phyloP scores from a whole-genome alignment of 2,329 filamentous ascomycete genomes.

The Aspergillus sp. region DNA sequence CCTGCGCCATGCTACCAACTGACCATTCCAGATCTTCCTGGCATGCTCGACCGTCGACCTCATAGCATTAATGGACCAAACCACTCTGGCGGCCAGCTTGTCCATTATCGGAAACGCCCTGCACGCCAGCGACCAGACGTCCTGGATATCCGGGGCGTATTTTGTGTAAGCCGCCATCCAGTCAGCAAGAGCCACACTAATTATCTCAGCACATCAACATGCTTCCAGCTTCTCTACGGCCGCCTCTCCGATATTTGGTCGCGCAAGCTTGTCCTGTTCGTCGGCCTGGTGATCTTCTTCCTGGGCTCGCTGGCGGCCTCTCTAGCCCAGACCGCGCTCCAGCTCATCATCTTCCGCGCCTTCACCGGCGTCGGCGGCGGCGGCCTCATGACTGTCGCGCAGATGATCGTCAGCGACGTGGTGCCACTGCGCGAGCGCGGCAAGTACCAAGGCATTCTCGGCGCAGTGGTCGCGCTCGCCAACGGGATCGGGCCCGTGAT shows the following conservation, averaged over 20 bases:
- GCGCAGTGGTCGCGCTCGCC: constrained; percentile 44
- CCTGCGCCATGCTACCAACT: background rate
- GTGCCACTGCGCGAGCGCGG: constrained; percentile 51
- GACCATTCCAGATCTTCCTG: constrained; percentile 43
- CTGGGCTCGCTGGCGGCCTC: constrained; percentile 51
- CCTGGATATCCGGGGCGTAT: constrained; percentile 49
- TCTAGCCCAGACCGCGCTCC: constrained; percentile 45
- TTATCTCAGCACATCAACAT: constrained; percentile 58
- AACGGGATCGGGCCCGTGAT: constrained; percentile 49
- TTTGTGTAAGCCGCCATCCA: constrained; percentile 59
- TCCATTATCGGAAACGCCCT: constrained; percentile 46
- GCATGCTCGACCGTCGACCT: constrained; percentile 49
- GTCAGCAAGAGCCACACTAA: constrained; percentile 64
- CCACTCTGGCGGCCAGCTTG: constrained; percentile 46
- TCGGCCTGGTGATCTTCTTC: constrained; percentile 44
- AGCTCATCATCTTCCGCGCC: constrained; percentile 53
- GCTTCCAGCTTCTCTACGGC: constrained; percentile 56
- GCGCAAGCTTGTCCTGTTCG: constrained; percentile 49
- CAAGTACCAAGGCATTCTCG: constrained; percentile 49
- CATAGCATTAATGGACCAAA: constrained; percentile 50
- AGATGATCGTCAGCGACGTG: constrained; percentile 55
- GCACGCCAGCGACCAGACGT: constrained; percentile 40
- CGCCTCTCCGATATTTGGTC: constrained; percentile 53
- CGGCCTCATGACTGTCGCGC: constrained; percentile 48
- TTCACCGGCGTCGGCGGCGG: constrained; percentile 53